Evolutionary conservation across 257 asterid species (phyloP).

Genomic region (Mentha longifolia): DNA sequence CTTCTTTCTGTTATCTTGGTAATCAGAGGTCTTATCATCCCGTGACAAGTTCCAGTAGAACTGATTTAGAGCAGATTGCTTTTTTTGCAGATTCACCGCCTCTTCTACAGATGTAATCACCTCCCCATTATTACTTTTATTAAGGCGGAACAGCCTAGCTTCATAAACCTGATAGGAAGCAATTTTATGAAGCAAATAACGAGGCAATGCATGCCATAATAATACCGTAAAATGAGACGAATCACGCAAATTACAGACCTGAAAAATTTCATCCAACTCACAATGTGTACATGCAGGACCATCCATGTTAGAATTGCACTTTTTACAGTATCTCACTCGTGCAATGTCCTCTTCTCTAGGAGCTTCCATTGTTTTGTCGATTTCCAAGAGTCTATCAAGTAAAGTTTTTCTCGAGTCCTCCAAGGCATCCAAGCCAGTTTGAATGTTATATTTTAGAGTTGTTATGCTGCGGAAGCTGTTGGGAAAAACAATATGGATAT

Average conservation of each 20-base stretch:
- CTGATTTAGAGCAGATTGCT: slow-evolving; percentile 72
- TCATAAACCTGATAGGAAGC: slow-evolving; percentile 70
- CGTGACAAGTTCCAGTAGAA: slow-evolving; percentile 74
- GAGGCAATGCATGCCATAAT: slow-evolving; percentile 22
- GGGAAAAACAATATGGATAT: slow-evolving; percentile 31
- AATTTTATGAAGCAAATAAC: slow-evolving; percentile 26
- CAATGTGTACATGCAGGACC: slow-evolving; percentile 91
- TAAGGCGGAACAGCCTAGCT: slow-evolving; percentile 90
- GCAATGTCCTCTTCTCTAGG: slow-evolving; percentile 80
- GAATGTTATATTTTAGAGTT: slow-evolving; percentile 68
- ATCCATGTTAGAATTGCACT: slow-evolving; percentile 70
- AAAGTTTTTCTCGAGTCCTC: slow-evolving; percentile 76
- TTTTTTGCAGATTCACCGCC: slow-evolving; percentile 85
- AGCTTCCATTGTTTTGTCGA: slow-evolving; percentile 81
- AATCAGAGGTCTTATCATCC: slow-evolving; percentile 50
- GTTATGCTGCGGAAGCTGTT: slow-evolving; percentile 85
- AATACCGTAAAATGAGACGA: slow-evolving; percentile 6
- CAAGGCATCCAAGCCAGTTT: slow-evolving; percentile 86
- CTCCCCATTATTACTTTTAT: slow-evolving; percentile 71
- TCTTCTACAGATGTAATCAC: slow-evolving; percentile 81
- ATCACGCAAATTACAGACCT: slow-evolving; percentile 55
- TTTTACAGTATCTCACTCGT: slow-evolving; percentile 82
- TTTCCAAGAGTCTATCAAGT: slow-evolving; percentile 74
- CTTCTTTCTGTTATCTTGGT: slow-evolving; percentile 67
- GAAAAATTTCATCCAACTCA: slow-evolving; percentile 91